Evolutionary conservation across 257 asterid species (phyloP), one percentile per base, ranked within the genome.

Genomic region (Marsdenia floribunda): DNA sequence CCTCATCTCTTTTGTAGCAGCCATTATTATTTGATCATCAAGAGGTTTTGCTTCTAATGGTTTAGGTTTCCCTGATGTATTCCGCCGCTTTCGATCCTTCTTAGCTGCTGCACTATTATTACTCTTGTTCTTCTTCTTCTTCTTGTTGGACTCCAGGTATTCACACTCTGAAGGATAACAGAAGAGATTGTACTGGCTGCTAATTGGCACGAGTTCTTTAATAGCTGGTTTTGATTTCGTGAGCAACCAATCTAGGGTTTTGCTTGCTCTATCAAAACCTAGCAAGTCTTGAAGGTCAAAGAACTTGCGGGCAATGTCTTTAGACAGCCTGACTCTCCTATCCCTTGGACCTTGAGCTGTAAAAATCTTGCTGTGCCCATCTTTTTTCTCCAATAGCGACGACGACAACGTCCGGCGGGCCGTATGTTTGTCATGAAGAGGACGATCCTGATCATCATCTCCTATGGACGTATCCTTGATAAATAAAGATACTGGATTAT

Each of bases 191-290:
- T 61, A 33, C 69, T 74, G 33, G 18, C 77, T 49, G 5, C 74
- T 83, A 70, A 55, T 4, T 21, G n/a, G 42, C 73, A 33, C 5
- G 58, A 91, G 86, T 53, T 91, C 96, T 37, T 82, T 83, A 26
- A 93, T 90, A 76, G 97, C 93, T 5, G 90, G 57, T 58, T 82
- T 87, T 0, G 97, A 91, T 38, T 90, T 87, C 8, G 86, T 87
- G 22, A 93, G 86, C 21, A 93, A 81, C 98, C 98, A 93, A 65
- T 88, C 97, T 5, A 93, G 90, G 82, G 98, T 93, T 80, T 88
- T 88, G 87, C 98, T 93, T 1, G 97, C 94, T 79, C 88, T 93
- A 77, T 90, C 96, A 38, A 82, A 87, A 53, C 94, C 96, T 61
- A 93, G 83, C 81, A 81, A 83, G 65, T 91, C 97, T 83, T 93